phyloP scores from a whole-genome alignment of 208 protist species.

The Wallacemonas collosoma region DNA sequence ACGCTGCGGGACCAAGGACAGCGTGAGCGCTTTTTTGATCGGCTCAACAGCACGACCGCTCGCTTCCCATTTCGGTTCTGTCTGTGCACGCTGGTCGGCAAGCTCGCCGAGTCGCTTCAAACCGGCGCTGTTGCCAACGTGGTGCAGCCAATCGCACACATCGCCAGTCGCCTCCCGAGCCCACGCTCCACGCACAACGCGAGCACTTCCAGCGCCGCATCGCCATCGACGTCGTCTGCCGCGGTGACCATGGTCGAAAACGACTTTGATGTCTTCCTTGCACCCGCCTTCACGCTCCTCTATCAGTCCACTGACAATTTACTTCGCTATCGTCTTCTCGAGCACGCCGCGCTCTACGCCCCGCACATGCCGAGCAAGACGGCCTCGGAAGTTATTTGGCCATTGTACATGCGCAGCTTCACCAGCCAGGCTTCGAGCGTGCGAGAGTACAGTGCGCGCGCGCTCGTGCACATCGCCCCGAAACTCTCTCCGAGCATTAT shows the following conservation, averaged over 20 bases:
- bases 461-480: constrained; percentile 69
- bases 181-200: background rate
- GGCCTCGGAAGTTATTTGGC: constrained; percentile 72
- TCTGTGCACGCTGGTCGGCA: constrained; percentile 59
- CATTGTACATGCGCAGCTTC: constrained; percentile 71
- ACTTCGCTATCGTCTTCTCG: constrained; percentile 68
- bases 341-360: constrained; percentile 49
- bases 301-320: constrained; percentile 63
- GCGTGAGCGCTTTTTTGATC: constrained; percentile 58
- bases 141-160: constrained; percentile 60
- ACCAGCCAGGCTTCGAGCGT: constrained; percentile 50
- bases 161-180: constrained; percentile 41
- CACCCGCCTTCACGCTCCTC: constrained; percentile 62
- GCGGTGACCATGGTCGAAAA: constrained; percentile 21
- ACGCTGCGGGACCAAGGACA: constrained; percentile 61
- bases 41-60: constrained; percentile 42
- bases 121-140: constrained; percentile 47
- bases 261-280: constrained; percentile 56
- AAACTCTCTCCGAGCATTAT: constrained; percentile 53
- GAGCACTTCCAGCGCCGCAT: background rate
- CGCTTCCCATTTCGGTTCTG: constrained; percentile 64
- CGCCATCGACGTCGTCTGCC: background rate
- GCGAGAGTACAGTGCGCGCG: constrained; percentile 73
- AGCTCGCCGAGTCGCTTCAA: constrained; percentile 54
- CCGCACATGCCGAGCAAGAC: constrained; percentile 34